Base-by-base conservation (phyloP, 129 eudicot genomes). In the Flaveria sonorensis region DNA sequence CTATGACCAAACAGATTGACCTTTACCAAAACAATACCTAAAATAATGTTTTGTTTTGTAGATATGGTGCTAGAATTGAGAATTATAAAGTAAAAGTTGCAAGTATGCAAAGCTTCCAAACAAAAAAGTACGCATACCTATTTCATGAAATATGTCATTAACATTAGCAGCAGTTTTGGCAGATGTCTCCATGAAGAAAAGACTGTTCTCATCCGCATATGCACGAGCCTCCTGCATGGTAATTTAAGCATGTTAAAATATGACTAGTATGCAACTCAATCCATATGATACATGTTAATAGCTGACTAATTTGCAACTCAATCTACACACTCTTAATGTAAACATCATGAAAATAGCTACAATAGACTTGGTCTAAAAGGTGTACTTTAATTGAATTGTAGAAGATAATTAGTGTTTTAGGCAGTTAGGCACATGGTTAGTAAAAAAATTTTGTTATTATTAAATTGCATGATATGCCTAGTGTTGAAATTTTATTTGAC, bases 101-200 rank as follows among this genome's bases (percentile, higher is more conserved):
- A 30, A 72, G 42, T 30, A 59, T 26, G 19, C 23, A 80, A 45
- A 67, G 21, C 72, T 57, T 65, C 65, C 28, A 10, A 68, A 18
- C 39, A 57, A 1, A 74, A 59, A 60, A 42, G 18, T 28, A 15
- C 21, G 75, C 83, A 18, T 63, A 93, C 98, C 98, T 82, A 91
- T 93, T 83, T 93, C 98, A 75, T 90, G 82, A 81, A 93, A 93
- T 50, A 89, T 82, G 32, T 91, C 98, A 75, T 93, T 87, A 48
- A 93, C 98, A 83, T 93, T 93, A 46, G 79, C 87, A 60, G 98
- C 96, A 62, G 98, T 90, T 83, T 93, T 93, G 45, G 98, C 98
- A 66, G 98, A 93, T 63, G 98, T 93, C 80, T 93, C 97, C 89
- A 88, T 76, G 84, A 91, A 87, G 79, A 93, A 93, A 47, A 93